Evolutionary conservation across 2,329 filamentous ascomycete species (phyloP).

Genomic region (Cladosporium oxysporum): DNA sequence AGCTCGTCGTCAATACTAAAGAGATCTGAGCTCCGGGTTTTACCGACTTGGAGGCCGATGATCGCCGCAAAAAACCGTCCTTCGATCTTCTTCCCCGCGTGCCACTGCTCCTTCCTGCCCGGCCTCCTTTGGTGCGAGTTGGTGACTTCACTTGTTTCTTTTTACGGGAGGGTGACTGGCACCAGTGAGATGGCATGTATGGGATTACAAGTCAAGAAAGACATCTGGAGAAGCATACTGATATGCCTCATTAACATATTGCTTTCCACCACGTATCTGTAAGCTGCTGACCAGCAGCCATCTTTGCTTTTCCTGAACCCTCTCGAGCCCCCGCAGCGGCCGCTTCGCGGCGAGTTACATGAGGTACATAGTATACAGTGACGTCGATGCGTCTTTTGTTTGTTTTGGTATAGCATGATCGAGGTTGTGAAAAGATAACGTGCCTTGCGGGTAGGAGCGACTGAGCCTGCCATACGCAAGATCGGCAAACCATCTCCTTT

Average conservation of each 20-base stretch:
- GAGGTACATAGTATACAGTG: neutral
- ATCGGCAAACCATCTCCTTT: neutral
- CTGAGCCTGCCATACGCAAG: neutral
- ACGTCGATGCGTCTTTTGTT: neutral
- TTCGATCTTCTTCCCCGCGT: neutral
- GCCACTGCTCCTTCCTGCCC: neutral
- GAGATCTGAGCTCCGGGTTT: neutral
- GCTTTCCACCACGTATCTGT: neutral
- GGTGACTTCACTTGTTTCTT: neutral
- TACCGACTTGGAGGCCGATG: no score
- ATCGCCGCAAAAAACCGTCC: neutral
- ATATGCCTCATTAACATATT: neutral
- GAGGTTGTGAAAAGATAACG: neutral
- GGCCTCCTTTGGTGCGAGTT: neutral
- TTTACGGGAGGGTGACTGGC: no score
- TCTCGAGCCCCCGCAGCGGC: neutral
- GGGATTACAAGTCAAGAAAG: neutral
- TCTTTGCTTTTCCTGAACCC: neutral
- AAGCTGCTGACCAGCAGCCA: neutral
- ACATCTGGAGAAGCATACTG: neutral
- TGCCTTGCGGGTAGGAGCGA: neutral
- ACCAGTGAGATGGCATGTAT: neutral
- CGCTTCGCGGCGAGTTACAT: neutral
- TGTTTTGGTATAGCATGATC: neutral
- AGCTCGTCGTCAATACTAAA: constrained; percentile 19